Evolutionary conservation across 176 grass and related monocot genomes (phyloP).

Genomic region (Eragrostis nindensis): DNA sequence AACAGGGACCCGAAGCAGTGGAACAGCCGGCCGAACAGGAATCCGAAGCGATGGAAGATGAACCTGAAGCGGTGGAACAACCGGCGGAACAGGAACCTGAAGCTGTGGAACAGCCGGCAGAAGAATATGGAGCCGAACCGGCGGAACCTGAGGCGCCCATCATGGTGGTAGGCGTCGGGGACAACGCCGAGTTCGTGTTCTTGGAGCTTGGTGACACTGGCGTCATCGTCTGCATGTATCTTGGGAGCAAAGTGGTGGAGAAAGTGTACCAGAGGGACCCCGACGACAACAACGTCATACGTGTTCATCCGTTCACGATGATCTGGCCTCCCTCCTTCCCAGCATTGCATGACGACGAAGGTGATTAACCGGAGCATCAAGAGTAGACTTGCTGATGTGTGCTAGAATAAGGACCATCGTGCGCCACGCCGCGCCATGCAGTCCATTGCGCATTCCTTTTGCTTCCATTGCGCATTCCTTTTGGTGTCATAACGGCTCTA

Average conservation of each 20-base stretch:
- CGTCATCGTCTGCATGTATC: slow-evolving; percentile 10
- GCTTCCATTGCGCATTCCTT: too few relatives aligned
- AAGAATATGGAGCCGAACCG: too few relatives aligned
- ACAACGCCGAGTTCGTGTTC: neutral
- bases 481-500: too few relatives aligned
- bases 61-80: too few relatives aligned
- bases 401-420: neutral
- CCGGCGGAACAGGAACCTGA: too few relatives aligned
- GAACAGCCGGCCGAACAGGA: too few relatives aligned
- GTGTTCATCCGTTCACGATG: slow-evolving; percentile 7
- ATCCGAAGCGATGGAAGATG: too few relatives aligned
- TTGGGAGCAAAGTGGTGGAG: slow-evolving; percentile 20
- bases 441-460: too few relatives aligned
- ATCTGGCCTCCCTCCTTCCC: slow-evolving; percentile 26
- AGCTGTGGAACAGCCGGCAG: too few relatives aligned
- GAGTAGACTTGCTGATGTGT: neutral
- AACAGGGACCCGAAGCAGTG: too few relatives aligned
- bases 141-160: too few relatives aligned
- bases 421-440: too few relatives aligned
- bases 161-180: neutral
- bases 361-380: neutral
- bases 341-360: neutral
- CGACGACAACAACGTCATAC: neutral
- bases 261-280: slow-evolving; percentile 24
- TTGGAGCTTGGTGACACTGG: neutral